Evolutionary conservation across 2,329 filamentous ascomycete genomes (phyloP), one percentile per base, ranked within the genome.

Genomic region (Xylaria sp.): DNA sequence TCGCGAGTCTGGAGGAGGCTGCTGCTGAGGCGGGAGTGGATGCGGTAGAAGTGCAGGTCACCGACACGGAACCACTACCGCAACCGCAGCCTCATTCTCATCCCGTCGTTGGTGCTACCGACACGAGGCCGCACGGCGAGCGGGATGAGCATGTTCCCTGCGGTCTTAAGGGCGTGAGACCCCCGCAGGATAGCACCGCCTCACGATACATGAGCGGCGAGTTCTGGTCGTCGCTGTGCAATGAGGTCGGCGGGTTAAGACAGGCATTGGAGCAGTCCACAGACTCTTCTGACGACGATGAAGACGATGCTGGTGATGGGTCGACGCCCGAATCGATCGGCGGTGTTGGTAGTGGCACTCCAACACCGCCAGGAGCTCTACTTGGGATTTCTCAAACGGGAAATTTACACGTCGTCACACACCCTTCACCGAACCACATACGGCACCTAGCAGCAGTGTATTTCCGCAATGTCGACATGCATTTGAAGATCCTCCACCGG

Each of bases 401-500:
- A 65, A 65, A 56, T 1, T 54, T 50, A 20, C 48, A 64, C 28
- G 12, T 48, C 12, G 37, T 70, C 34, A 23, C 70, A 1, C 83
- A 84, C 46, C 83, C 83, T 28, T 67, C 78, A 1, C 77, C 79
- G 1, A 75, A 81, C 23, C 80, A 81, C 54, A 81, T 84, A 60
- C 74, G 77, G 25, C 78, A 76, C 34, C 76, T 85, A 15, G 78
- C 79, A 61, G 65, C 73, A 0, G 76, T 76, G 12, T 85, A 80
- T 72, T 80, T 80, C 61, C 73, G 75, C 39, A 84, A 82, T 34
- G 81, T 84, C 20, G 83, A 85, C 51, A 79, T 82, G 58, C 76
- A 83, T 41, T 74, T 85, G 67, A 85, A 85, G 73, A 78, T 85
- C 39, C 69, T 85, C 4, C 83, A 85, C 69, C 77, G 79, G n/a